A percentile compares a stretch with the other conserved stretches of the same genome.
These are phyloP conservation scores for Podospora pseudopauciseta DNA, from an alignment of 495 filamentous ascomycete species.

Conservation along the genomic window DNA sequence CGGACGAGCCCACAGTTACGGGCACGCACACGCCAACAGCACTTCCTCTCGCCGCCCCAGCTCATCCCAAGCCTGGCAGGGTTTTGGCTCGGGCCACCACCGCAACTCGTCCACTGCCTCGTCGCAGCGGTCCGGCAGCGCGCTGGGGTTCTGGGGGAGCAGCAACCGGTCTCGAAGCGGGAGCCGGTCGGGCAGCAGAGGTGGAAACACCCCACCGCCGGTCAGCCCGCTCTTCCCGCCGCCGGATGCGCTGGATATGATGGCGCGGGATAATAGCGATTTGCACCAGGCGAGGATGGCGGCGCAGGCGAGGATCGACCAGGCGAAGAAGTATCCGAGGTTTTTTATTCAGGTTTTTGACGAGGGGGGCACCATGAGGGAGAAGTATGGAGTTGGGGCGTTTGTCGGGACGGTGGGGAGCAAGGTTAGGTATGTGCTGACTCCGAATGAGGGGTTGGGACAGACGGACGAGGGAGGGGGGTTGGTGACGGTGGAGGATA, in stretches of 20 bases:
- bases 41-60: background rate
- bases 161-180: background rate
- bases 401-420: conserved; percentile 57
- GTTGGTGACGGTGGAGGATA: conserved; percentile 51
- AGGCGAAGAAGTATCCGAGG: conserved; percentile 48
- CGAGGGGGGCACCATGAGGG: conserved; percentile 43
- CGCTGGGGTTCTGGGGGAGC: background rate
- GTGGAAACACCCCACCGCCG: conserved; percentile 15
- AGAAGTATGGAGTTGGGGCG: conserved; percentile 49
- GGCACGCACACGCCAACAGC: conserved; percentile 22
- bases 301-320: conserved; percentile 56
- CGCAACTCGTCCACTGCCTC: background rate
- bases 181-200: background rate
- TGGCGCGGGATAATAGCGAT: conserved; percentile 39
- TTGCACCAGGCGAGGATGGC: conserved; percentile 50
- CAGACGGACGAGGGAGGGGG: conserved; percentile 54
- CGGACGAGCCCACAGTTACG: conserved; percentile 11
- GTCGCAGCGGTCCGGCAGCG: background rate
- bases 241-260: conserved; percentile 19
- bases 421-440: conserved; percentile 56
- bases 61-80: background rate
- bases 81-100: background rate
- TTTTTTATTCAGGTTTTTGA: conserved; percentile 53
- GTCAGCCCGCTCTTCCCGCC: conserved; percentile 42
- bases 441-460: conserved; percentile 47